Base-by-base conservation (phyloP, 2,329 filamentous ascomycete genomes). In the Scytalidium lignicola region DNA sequence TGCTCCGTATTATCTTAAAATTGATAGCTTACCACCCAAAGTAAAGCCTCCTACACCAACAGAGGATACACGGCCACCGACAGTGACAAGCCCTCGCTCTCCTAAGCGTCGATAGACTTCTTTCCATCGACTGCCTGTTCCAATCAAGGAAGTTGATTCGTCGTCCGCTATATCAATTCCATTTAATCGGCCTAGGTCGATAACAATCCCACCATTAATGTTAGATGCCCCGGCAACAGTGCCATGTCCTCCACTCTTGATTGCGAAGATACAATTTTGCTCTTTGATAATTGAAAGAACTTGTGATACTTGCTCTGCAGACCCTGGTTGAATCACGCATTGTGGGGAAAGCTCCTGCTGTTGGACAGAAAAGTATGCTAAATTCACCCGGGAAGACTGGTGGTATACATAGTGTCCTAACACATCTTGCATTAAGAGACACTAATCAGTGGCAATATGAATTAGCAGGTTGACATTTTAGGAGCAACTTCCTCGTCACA, bases 241-340 rank as follows among this genome's bases (percentile, higher is more conserved):
- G 23, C 66, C 66, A 56, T 74, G 72, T 0, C 71, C 72, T n/a
- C 70, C 71, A 48, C 67, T 67, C 29, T 69, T 68, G 22, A 67
- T 63, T 5, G 72, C 70, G 57, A 74, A 74, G 0, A 60, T 58
- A 23, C 68, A 70, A 26, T 26, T 10, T 26, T 26, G 23, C 10
- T 5, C 10, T 26, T 10, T 26, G 23, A 26, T 26, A 26, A 26
- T 26, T 26, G 23, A n/a, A n/a, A n/a, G n/a, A n/a, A n/a, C n/a
- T n/a, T n/a, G n/a, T n/a, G n/a, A n/a, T n/a, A n/a, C n/a, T n/a
- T n/a, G n/a, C n/a, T n/a, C n/a, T n/a, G n/a, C n/a, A n/a, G n/a
- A n/a, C n/a, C n/a, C n/a, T n/a, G n/a, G n/a, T n/a, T n/a, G n/a
- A n/a, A n/a, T n/a, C n/a, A n/a, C n/a, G n/a, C n/a, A n/a, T n/a